Evolutionary conservation across 1,284 basidiomycete genomes (phyloP).

Genomic region (Cerrena zonata): DNA sequence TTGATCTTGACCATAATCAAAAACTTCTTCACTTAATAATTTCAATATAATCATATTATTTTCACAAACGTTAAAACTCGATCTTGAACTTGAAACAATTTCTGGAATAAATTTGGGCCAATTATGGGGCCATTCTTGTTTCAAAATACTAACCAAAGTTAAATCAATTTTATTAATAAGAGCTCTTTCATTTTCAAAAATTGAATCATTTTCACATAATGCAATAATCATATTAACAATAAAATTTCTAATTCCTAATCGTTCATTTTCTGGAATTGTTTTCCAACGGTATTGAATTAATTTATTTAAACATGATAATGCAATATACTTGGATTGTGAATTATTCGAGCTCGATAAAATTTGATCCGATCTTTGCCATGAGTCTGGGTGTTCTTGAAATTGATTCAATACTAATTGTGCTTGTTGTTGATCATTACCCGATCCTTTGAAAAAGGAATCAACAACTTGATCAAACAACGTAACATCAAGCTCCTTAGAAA

Average conservation of each 20-base stretch:
- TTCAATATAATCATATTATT: constrained; percentile 99
- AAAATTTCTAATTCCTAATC: constrained; percentile 93
- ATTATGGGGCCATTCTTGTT: constrained; percentile 99
- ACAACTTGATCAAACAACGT: constrained; percentile 31
- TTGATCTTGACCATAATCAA: constrained; percentile 97
- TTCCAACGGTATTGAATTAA: constrained; percentile 95
- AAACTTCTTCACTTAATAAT: constrained; percentile 97
- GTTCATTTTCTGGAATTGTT: constrained; percentile 87
- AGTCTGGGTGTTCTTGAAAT: constrained; percentile 95
- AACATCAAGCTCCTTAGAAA: constrained; percentile 30
- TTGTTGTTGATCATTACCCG: constrained; percentile 70
- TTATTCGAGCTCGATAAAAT: constrained; percentile 84
- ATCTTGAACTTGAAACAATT: constrained; percentile 94
- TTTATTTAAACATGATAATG: constrained; percentile 90
- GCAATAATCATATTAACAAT: constrained; percentile 91
- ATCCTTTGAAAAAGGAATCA: constrained; percentile 25
- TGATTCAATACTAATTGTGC: constrained; percentile 89
- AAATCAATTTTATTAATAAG: constrained; percentile 97
- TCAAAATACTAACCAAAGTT: constrained; percentile 93
- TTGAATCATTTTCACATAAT: constrained; percentile 82
- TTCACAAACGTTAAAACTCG: constrained; percentile 93
- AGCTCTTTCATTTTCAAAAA: constrained; percentile 88
- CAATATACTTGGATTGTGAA: constrained; percentile 93
- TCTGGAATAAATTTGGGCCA: constrained; percentile 99
- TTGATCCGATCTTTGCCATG: constrained; percentile 95